phyloP scores from a whole-genome alignment of 805 yeast species.

The Candida coleopterorum region DNA sequence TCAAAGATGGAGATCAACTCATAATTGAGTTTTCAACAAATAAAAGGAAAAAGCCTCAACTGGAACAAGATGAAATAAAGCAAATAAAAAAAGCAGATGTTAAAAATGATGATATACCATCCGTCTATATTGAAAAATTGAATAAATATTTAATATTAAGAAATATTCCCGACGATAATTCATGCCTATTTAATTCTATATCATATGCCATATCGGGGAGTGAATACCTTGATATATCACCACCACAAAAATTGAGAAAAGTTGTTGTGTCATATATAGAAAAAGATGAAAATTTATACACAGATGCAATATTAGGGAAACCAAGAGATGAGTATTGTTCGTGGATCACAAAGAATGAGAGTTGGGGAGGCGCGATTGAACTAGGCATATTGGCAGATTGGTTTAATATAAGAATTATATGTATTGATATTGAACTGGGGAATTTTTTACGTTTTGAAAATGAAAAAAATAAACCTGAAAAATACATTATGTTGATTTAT shows the following conservation, averaged over 20 bases:
- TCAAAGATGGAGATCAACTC: slow-evolving; percentile 58
- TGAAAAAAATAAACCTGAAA: slow-evolving; percentile 25
- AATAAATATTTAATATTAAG: slow-evolving; percentile 43
- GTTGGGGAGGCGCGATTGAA: slow-evolving; percentile 88
- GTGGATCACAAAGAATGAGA: slow-evolving; percentile 57
- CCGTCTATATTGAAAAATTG: slow-evolving; percentile 14
- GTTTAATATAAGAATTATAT: slow-evolving; percentile 48
- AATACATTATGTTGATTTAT: slow-evolving; percentile 53
- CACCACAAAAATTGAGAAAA: slow-evolving; percentile 46
- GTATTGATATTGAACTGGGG: slow-evolving; percentile 62
- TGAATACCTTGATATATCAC: slow-evolving; percentile 28
- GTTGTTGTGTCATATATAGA: slow-evolving; percentile 46
- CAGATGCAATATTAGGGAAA: slow-evolving; percentile 55
- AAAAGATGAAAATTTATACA: slow-evolving; percentile 37
- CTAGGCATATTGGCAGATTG: slow-evolving; percentile 54
- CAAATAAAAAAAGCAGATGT: slow-evolving; percentile 1
- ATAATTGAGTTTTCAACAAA: slow-evolving; percentile 24
- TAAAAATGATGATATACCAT: slow-evolving; percentile 21
- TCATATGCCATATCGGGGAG: slow-evolving; percentile 42
- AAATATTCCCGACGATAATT: slow-evolving; percentile 70
- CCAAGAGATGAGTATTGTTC: slow-evolving; percentile 42
- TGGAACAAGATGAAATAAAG: not conserved
- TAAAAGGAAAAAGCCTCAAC: not conserved
- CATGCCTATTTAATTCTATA: slow-evolving; percentile 69
- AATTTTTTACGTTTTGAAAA: slow-evolving; percentile 47